Evolutionary conservation across 169 alveolate genomes (phyloP), one percentile per base, ranked within the genome.

Genomic region (Cryptosporidium sp.): DNA sequence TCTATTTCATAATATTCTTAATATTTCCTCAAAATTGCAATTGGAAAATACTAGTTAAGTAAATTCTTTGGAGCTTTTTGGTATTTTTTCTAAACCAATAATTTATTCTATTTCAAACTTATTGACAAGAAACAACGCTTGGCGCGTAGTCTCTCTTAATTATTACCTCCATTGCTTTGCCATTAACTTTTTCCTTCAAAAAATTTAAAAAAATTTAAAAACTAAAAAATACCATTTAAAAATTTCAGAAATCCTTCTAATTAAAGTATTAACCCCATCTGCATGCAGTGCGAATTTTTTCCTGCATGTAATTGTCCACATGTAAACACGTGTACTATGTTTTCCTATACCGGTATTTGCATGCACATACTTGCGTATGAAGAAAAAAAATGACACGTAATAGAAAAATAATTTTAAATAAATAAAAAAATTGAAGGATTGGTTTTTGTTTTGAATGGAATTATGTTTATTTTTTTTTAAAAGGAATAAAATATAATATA

Each of bases 311-410:
- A 29, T 33, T 65, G 43, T 65, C 71, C 71, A 37, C 71, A 65
- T 65, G 50, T 16, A 7, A 31, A 65, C 50, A 65, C 50, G 71
- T 37, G 48, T n/a, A 33, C 39, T 23, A 8, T 55, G 29, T 55
- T 55, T 65, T 31, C 6, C 3, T 21, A 65, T 65, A 65, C 71
- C 71, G 43, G 71, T 2, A 37, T 21, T 65, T 65, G 71, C 71
- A 65, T 65, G 71, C 71, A 33, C 55, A 18, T 12, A 16, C 55
- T 48, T 48, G 55, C 6, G 7, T 16, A 14, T 2, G 50, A n/a
- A 33, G 21, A 26, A 31, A 65, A 65, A 26, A 65, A 26, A 12
- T 29, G 48, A 18, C 26, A n/a, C 23, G 43, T 37, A n/a, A 31
- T 9, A 65, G 21, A 31, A 21, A 65, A 37, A 10, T 3, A n/a